Conservation (phyloP, 2,329 filamentous ascomycete genomes). For the Colletotrichum orbiculare region DNA sequence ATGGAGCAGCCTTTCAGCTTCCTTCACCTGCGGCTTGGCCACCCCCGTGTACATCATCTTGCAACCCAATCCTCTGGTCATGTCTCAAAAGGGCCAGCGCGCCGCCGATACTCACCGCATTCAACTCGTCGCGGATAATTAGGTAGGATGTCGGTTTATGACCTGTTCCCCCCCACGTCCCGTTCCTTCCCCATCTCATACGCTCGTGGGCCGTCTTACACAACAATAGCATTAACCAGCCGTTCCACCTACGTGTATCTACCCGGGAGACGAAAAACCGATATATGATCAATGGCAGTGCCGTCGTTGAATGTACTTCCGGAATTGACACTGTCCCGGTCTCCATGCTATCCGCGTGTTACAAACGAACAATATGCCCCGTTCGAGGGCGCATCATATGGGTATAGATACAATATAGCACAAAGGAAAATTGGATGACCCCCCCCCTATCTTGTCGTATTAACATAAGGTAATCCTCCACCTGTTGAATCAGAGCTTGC, state of each 20-base stretch:
- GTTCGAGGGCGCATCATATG: constrained; percentile 8
- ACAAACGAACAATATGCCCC: constrained; percentile 10
- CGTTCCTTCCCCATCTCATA: neutral
- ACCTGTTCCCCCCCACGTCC: neutral
- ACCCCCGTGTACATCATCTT: too few relatives aligned
- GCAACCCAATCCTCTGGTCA: too few relatives aligned
- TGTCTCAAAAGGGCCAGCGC: too few relatives aligned
- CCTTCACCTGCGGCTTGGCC: too few relatives aligned
- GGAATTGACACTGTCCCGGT: constrained; percentile 13
- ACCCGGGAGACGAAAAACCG: neutral
- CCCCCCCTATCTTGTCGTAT: constrained; percentile 7
- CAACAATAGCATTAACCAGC: neutral
- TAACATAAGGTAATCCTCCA: constrained; percentile 3
- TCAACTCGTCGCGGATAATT: neutral
- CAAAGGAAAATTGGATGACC: neutral
- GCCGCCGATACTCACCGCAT: too few relatives aligned
- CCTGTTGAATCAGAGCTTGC: constrained; percentile 11
- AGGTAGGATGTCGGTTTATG: constrained; percentile 11
- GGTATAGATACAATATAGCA: constrained; percentile 35
- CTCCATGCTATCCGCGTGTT: constrained; percentile 18
- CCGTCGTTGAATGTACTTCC: constrained; percentile 16
- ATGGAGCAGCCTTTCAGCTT: too few relatives aligned
- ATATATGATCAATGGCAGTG: neutral
- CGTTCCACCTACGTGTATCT: neutral
- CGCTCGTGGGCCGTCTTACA: neutral